Conservation (phyloP, 75 land plant species). For the Cupressus sempervirens region DNA sequence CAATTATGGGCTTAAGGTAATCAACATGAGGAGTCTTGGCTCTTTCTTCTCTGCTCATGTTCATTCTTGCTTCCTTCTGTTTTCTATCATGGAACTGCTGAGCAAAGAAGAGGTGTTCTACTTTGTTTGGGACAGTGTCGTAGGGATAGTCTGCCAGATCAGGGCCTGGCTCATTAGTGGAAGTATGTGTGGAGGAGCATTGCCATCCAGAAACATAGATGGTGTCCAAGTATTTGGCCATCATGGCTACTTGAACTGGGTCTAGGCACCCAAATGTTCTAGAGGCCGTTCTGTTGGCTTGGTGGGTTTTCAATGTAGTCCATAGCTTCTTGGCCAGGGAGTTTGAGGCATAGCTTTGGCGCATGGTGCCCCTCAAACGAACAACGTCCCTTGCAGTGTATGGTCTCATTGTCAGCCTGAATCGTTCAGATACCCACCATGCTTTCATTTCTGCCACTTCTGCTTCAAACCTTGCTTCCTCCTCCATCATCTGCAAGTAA, state of each 20-base stretch:
- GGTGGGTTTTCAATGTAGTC: conserved; percentile 71
- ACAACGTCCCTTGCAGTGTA: conserved; percentile 78
- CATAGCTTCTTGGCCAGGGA: conserved; percentile 89
- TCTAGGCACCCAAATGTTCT: conserved; percentile 87
- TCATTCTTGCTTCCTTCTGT: conserved; percentile 76
- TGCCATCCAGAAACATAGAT: conserved; percentile 87
- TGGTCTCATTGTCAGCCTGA: conserved; percentile 63
- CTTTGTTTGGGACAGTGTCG: conserved; percentile 96
- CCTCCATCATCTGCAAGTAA: conserved; percentile 53
- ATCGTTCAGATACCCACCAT: conserved; percentile 88
- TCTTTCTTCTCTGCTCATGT: conserved; percentile 55
- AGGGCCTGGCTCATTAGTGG: conserved; percentile 91
- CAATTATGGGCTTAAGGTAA: conserved; percentile 79
- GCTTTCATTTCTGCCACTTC: conserved; percentile 80
- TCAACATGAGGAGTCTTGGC: conserved; percentile 69
- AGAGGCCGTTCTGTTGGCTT: conserved; percentile 72
- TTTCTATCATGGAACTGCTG: conserved; percentile 91
- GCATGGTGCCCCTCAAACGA: conserved; percentile 64
- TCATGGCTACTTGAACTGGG: conserved; percentile 95
- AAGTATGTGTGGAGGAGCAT: conserved; percentile 88
- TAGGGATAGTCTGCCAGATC: conserved; percentile 97
- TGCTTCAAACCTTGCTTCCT: conserved; percentile 72
- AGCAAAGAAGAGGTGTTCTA: conserved; percentile 87
- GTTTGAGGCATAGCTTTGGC: conserved; percentile 60
- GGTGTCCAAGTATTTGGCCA: conserved; percentile 88